Conservation (phyloP, 164 flowering plant genomes). For the Vitis rupestris region DNA sequence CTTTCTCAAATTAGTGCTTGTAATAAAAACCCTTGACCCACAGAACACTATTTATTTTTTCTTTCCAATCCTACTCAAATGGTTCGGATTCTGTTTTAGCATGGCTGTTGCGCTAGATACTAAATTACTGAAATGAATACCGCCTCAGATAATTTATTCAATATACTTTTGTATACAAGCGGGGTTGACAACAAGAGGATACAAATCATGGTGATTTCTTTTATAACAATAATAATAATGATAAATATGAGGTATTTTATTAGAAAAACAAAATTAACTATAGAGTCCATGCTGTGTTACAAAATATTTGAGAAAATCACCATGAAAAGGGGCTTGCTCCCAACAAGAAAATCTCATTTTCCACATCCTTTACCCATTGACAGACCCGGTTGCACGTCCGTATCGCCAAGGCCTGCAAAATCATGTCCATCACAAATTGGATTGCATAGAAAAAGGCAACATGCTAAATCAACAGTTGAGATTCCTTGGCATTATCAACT, state of each 20-base stretch:
- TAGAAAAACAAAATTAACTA: conserved; percentile 2
- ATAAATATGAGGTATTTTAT: not conserved
- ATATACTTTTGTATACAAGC: too few species aligned
- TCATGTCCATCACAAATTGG: conserved; percentile 7
- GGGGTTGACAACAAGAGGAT: too few species aligned
- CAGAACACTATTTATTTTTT: too few species aligned
- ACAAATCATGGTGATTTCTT: too few species aligned
- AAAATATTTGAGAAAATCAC: conserved; percentile 43
- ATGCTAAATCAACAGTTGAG: not conserved
- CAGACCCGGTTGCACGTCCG: conserved; percentile 88
- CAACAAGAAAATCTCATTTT: conserved; percentile 86
- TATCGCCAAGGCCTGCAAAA: conserved; percentile 84
- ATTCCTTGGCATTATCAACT: not conserved
- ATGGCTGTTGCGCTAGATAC: too few species aligned
- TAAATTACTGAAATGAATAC: too few species aligned
- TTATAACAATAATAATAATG: too few species aligned
- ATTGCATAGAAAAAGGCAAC: not conserved
- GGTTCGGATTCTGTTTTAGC: too few species aligned
- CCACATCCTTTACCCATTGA: conserved; percentile 95
- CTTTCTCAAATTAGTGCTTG: too few species aligned
- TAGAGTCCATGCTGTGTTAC: conserved; percentile 23
- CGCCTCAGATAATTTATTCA: too few species aligned
- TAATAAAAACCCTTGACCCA: too few species aligned
- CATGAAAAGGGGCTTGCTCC: conserved; percentile 99
- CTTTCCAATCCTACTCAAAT: too few species aligned